A percentile compares a stretch with the other conserved stretches of the same genome.
These are phyloP conservation scores for Candida nanaspora DNA, from an alignment of 805 yeast genomes.

Conservation along the genomic window DNA sequence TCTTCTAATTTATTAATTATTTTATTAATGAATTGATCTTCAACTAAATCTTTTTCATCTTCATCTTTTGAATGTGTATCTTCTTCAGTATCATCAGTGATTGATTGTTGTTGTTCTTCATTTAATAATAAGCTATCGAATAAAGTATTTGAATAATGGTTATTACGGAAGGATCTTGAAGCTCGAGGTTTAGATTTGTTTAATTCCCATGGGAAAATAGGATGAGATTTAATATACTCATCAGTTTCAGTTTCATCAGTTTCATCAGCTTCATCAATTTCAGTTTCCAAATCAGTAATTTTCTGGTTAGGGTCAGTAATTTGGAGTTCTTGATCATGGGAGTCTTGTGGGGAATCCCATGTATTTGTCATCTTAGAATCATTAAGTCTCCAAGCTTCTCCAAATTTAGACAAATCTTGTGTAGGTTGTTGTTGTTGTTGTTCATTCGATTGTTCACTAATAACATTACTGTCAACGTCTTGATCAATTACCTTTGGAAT, in stretches of 20 bases:
- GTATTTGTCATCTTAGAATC: conserved; percentile 15
- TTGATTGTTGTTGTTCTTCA: neutral
- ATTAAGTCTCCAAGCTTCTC: conserved; percentile 26
- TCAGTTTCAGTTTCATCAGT: conserved; percentile 5
- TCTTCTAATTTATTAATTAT: neutral
- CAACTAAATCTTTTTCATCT: conserved; percentile 11
- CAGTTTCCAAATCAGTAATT: neutral
- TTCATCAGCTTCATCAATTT: conserved; percentile 1
- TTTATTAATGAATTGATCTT: conserved; percentile 9
- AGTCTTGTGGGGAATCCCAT: conserved; percentile 10
- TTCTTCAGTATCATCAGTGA: neutral
- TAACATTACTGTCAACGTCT: neutral
- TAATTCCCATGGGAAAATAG: conserved; percentile 32
- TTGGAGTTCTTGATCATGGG: neutral
- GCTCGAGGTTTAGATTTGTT: conserved; percentile 1
- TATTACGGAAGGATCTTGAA: neutral
- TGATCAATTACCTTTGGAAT: no score
- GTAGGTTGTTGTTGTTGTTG: no score
- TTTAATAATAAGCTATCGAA: no score
- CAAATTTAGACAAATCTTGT: conserved; percentile 14
- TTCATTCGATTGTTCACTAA: neutral
- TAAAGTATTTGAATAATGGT: neutral
- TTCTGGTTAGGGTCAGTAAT: no score
- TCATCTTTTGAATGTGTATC: neutral
- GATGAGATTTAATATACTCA: conserved; percentile 19